A percentile compares a stretch with the other conserved stretches of the same genome.
Conservation (phyloP, 352 stramenopile species). For the Globisporangium okanoganense region DNA sequence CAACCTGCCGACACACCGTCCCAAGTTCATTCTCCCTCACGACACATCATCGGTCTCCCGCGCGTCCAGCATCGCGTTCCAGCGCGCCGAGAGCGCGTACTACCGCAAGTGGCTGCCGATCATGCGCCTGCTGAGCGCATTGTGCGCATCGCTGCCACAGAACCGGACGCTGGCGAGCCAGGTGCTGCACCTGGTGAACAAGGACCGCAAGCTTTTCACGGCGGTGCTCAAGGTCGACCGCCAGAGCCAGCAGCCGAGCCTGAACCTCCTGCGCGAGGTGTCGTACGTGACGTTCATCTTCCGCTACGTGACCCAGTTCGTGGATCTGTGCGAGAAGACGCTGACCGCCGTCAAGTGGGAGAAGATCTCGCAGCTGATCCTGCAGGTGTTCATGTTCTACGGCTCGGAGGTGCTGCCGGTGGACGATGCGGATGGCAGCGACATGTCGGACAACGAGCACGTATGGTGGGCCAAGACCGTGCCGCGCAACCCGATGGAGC, state of each 20-base stretch:
- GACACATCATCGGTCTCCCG: slow-evolving; percentile 26
- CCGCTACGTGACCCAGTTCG: slow-evolving; percentile 73
- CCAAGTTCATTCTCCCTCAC: slow-evolving; percentile 48
- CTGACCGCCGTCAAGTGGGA: slow-evolving; percentile 63
- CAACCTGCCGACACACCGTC: slow-evolving; percentile 67
- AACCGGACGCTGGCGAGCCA: slow-evolving; percentile 61
- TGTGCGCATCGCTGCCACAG: slow-evolving; percentile 62
- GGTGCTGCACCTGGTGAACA: slow-evolving; percentile 52
- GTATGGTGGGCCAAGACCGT: slow-evolving; percentile 57
- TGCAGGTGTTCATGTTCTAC: slow-evolving; percentile 68
- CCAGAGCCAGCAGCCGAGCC: slow-evolving; percentile 33
- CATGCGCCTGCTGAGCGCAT: slow-evolving; percentile 52
- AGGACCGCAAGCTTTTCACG: slow-evolving; percentile 70
- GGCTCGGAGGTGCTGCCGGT: slow-evolving; percentile 48
- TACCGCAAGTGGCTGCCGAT: slow-evolving; percentile 78
- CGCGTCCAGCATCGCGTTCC: slow-evolving; percentile 41
- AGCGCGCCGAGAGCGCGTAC: slow-evolving; percentile 60
- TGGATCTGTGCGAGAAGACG: slow-evolving; percentile 61
- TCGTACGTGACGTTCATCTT: slow-evolving; percentile 79
- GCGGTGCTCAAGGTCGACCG: slow-evolving; percentile 59
- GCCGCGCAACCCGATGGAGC: slow-evolving; percentile 39
- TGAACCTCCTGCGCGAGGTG: slow-evolving; percentile 64
- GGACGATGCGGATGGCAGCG: slow-evolving; percentile 21
- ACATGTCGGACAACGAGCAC: slow-evolving; percentile 25
- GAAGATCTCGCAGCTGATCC: slow-evolving; percentile 66